Evolutionary conservation across 331 rosid species (phyloP), one percentile per base, ranked within the genome.

Genomic region (Pyrus hybrid): DNA sequence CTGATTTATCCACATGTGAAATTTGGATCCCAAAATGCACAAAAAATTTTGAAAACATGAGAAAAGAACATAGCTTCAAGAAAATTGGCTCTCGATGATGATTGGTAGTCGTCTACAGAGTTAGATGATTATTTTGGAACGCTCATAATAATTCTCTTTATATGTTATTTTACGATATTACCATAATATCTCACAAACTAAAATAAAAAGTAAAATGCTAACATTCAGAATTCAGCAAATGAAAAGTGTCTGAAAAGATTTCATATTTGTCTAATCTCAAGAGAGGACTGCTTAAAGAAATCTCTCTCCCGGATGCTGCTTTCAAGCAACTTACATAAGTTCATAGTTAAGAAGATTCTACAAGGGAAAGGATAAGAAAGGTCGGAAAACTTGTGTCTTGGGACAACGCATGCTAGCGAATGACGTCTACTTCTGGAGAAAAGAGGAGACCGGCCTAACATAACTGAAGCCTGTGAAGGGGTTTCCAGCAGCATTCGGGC

Each of bases 381-480:
- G 30, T 33, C 6, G 53, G 16, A n/a, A 69, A 12, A 20, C 70
- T 21, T 77, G 49, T 4, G 21, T 33, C 56, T 33, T 28, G 37
- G 32, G 37, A 17, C 54, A 7, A 18, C 37, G 26, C 30, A 41
- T 4, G 17, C 22, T 43, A 20, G 80, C 28, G 37, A 37, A 81
- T 74, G 62, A 81, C 81, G 74, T 79, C 70, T 84, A 72, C 66
- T 81, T 82, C 54, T 82, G 87, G 81, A 93, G 95, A 82, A 91
- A 91, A 63, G 96, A 91, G 62, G 92, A 90, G 6, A 89, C 89
- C 64, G 96, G 96, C 78, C 80, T 91, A 77, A 86, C 98, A 80
- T 93, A 93, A 68, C 89, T 87, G 70, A 93, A 93, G 72, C 86
- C 96, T 43, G 76, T 83, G 88, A 91, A 93, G 75, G 86, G 90